These are phyloP conservation scores for Nicotiana noctiflora DNA, from an alignment of 257 asterid species.

Conservation along the genomic window DNA sequence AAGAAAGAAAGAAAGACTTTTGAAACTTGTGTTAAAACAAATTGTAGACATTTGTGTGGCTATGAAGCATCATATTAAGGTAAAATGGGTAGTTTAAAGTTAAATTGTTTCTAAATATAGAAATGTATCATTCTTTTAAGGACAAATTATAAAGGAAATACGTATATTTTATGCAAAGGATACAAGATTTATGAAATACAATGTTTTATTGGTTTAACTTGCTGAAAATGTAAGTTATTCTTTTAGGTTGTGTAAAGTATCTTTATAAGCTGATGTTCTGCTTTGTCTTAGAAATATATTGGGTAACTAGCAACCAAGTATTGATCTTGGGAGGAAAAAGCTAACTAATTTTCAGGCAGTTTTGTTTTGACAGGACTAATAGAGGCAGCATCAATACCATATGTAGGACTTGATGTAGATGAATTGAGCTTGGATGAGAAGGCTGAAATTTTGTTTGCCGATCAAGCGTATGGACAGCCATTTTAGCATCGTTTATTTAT, in stretches of 20 bases:
- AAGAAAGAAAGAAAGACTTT: too few relatives aligned
- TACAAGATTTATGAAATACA: not conserved
- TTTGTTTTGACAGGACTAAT: constrained; percentile 95
- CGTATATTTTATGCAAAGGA: not conserved
- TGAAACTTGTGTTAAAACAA: too few relatives aligned
- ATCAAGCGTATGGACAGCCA: constrained; percentile 54
- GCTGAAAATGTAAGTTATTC: not conserved
- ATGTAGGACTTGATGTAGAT: constrained; percentile 53
- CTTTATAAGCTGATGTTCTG: not conserved
- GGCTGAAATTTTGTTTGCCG: constrained; percentile 76
- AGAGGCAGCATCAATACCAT: constrained; percentile 68
- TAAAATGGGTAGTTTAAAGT: too few relatives aligned
- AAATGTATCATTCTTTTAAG: too few relatives aligned
- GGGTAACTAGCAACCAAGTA: not conserved
- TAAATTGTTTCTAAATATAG: too few relatives aligned
- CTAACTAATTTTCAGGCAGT: constrained; percentile 84
- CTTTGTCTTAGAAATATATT: not conserved
- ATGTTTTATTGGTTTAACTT: not conserved
- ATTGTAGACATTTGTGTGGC: too few relatives aligned
- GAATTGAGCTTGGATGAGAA: constrained; percentile 82
- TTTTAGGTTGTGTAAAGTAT: not conserved
- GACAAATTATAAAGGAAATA: too few relatives aligned
- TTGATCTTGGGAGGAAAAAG: constrained; percentile 15
- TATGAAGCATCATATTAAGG: too few relatives aligned
- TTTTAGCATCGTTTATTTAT: not conserved